phyloP scores from a whole-genome alignment of 2,329 filamentous ascomycete genomes.

The Apiospora pterosperma region DNA sequence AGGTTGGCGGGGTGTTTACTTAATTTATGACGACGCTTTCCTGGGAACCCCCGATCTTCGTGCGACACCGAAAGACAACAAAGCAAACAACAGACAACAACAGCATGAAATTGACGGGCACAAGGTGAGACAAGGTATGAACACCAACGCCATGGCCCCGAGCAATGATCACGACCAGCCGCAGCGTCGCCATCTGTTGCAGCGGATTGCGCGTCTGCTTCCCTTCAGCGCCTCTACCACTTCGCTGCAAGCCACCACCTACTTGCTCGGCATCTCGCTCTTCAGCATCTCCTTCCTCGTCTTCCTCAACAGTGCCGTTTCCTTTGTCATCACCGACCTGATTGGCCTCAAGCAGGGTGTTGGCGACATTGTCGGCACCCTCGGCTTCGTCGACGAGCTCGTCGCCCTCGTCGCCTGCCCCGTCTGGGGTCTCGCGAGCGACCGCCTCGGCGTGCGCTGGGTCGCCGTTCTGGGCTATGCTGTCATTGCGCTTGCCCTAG shows the following conservation, averaged over 20 bases:
- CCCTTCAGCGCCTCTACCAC: slow-evolving; percentile 61
- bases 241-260: slow-evolving; percentile 62
- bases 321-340: slow-evolving; percentile 80
- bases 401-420: slow-evolving; percentile 80
- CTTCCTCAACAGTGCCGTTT: slow-evolving; percentile 81
- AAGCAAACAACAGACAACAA: background rate
- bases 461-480: slow-evolving; percentile 75
- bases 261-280: slow-evolving; percentile 77
- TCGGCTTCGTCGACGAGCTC: slow-evolving; percentile 82
- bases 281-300: slow-evolving; percentile 89
- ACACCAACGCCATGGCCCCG: background rate
- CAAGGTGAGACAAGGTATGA: background rate
- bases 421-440: slow-evolving; percentile 73
- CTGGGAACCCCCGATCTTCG: background rate
- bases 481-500: slow-evolving; percentile 74
- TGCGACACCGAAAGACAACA: background rate
- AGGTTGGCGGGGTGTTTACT: background rate
- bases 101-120: background rate
- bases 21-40: background rate
- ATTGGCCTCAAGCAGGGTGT: slow-evolving; percentile 71
- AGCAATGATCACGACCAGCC: background rate
- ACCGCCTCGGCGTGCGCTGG: slow-evolving; percentile 71
- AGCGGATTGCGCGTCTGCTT: slow-evolving; percentile 38
- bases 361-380: slow-evolving; percentile 77
- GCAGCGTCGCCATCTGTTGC: background rate